Evolutionary conservation across 2,329 filamentous ascomycete genomes (phyloP), one percentile per base, ranked within the genome.

Genomic region (Botryosphaeria dothidea): DNA sequence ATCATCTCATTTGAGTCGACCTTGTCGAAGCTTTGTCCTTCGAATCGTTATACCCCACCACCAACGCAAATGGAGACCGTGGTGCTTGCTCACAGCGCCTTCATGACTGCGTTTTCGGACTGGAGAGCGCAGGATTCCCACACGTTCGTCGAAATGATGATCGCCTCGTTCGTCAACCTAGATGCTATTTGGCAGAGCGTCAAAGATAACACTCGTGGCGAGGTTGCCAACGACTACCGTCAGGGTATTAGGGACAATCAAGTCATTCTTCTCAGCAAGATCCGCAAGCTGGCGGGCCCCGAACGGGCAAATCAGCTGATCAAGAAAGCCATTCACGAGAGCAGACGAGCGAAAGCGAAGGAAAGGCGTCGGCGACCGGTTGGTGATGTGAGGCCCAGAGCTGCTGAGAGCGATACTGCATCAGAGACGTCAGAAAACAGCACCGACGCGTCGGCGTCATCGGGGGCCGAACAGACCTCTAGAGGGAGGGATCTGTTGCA

Each of bases 181-280:
- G 92, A 95, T 72, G 89, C 89, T 38, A 94, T 94, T 54, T 91
- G 91, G 83, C 90, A 93, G 73, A 91, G 90, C 2, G 90, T 95
- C 74, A 93, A 92, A 75, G 88, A 92, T 70, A 88, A 89, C 61
- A 91, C 88, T 0, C 88, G 91, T 54, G 88, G 90, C 43, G 86
- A 88, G 17, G 91, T 92, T 2, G 86, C 90, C 0, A 87, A 86
- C 19, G 87, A 92, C n/a, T 94, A 93, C 73, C 87, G 88, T 38
- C 85, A 92, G 71, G 92, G 91, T 66, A 93, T 94, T 68, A 86
- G 90, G 65, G 89, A 93, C 69, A 93, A 92, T 71, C 92, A 95
- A 74, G 81, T 92, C 45, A 90, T 92, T 78, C 81, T 94, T 19
- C 87, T 94, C 72, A 90, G 92, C 57, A 84, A 90, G 57, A 93